Conservation (phyloP, 1,284 basidiomycete species). For the Irpex sp. region DNA sequence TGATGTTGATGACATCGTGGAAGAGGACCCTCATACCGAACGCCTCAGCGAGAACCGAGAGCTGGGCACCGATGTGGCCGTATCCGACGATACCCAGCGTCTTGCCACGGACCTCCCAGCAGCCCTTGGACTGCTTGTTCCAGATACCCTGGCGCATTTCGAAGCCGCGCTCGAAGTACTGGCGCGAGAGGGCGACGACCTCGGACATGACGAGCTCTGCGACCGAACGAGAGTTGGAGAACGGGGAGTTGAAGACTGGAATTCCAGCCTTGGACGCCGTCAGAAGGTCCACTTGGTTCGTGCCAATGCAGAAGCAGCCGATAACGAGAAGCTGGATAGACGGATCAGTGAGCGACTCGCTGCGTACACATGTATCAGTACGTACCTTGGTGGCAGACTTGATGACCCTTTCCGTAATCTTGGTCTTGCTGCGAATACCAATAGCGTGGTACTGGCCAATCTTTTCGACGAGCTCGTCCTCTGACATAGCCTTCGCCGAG, state of each 20-base stretch:
- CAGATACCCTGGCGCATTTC: constrained; percentile 91
- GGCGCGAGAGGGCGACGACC: constrained; percentile 91
- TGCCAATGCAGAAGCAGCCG: constrained; percentile 99
- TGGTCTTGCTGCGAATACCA: constrained; percentile 97
- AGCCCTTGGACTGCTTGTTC: constrained; percentile 99
- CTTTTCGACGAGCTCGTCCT: constrained; percentile 88
- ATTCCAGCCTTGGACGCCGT: constrained; percentile 88
- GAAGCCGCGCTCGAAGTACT: constrained; percentile 85
- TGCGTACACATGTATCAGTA: neutral
- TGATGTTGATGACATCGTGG: constrained; percentile 94
- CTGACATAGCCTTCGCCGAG: constrained; percentile 80
- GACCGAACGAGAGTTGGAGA: constrained; percentile 99
- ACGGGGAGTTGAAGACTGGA: constrained; percentile 99
- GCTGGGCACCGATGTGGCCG: constrained; percentile 97
- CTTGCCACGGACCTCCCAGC: constrained; percentile 98
- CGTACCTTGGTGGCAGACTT: constrained; percentile 77
- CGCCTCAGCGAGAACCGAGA: constrained; percentile 95
- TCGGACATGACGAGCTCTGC: constrained; percentile 98
- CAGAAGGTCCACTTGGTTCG: constrained; percentile 94
- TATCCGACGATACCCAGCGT: constrained; percentile 98
- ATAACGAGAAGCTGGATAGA: constrained; percentile 81
- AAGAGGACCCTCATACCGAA: constrained; percentile 97
- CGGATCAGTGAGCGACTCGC: constrained; percentile 6
- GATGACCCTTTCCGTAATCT: constrained; percentile 88
- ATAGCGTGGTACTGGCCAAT: constrained; percentile 91